Conservation (phyloP, 2,329 filamentous ascomycete genomes). For the Exophiala calicioides region DNA sequence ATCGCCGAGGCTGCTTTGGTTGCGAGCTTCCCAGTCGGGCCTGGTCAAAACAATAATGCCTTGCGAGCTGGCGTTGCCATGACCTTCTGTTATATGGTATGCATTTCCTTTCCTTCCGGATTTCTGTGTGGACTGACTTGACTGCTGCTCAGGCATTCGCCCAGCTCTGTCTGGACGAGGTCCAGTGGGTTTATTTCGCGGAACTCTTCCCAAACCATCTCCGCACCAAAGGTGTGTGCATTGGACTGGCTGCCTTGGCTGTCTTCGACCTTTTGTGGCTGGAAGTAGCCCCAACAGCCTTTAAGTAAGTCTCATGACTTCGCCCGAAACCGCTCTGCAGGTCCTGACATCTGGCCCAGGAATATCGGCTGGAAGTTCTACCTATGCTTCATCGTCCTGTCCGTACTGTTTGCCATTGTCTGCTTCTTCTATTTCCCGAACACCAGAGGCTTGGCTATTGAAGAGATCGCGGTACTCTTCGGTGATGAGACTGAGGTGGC, state of each 20-base stretch:
- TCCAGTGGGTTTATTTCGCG: slow-evolving; percentile 34
- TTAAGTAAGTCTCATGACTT: too few species aligned
- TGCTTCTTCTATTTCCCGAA: not conserved
- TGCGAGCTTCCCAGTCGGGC: not conserved
- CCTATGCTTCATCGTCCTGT: not conserved
- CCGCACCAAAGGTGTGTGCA: slow-evolving; percentile 23
- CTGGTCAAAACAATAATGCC: slow-evolving; percentile 3
- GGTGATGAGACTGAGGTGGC: not conserved
- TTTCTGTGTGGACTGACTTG: slow-evolving; percentile 24
- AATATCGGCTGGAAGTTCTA: slow-evolving; percentile 19
- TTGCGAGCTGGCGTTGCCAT: slow-evolving; percentile 18
- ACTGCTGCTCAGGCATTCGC: slow-evolving; percentile 18
- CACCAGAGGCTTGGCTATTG: not conserved
- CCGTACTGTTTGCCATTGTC: not conserved
- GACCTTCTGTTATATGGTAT: slow-evolving; percentile 19
- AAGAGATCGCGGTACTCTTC: not conserved
- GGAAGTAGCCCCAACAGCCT: slow-evolving; percentile 29
- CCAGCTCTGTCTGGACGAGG: not conserved
- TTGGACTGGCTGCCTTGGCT: slow-evolving; percentile 21
- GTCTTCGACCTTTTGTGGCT: slow-evolving; percentile 26
- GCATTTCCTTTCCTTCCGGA: slow-evolving; percentile 3
- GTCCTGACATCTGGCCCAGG: too few species aligned
- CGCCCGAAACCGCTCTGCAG: too few species aligned
- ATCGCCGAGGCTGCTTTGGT: slow-evolving; percentile 1
- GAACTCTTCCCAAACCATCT: slow-evolving; percentile 31